Base-by-base conservation (phyloP, 805 yeast species). In the Monosporozyma aerobia region DNA sequence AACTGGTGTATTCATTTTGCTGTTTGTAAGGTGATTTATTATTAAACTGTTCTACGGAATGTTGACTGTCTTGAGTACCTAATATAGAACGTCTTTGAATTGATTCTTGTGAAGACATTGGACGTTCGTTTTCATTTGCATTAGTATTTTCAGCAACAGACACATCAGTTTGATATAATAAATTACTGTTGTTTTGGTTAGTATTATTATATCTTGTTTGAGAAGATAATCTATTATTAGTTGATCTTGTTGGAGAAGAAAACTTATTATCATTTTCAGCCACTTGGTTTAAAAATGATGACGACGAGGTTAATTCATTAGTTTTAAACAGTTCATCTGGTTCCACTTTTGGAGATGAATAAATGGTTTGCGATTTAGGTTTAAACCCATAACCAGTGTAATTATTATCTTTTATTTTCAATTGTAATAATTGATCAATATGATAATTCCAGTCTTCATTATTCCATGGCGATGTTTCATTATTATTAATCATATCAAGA, bases 311-410 rank as follows among this genome's bases (percentile, higher is more conserved):
- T 14, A 35, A 27, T 40, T 47, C 44, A 7, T 51, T 50, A 13
- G 56, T 60, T 22, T 57, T 65, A 43, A 68, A 64, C 39, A 69
- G 59, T 44, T 72, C 75, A 30, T 53, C 58, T 1, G 74, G 61
- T 5, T 64, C 61, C 9, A 73, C 62, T 0, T 70, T 77, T 48
- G 83, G 79, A 1, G 83, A 76, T 49, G 67, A 73, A 1, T 81
- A 64, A 0, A 87, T 85, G 23, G 87, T 87, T 2, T 73, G 73
- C 19, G 80, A 61, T 16, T 87, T 87, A 51, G 83, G 77, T 11
- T 75, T 64, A 39, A 85, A 79, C 16, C 90, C 90, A 68, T 88
- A 83, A 10, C 95, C 94, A n/a, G 79, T 79, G 62, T 84, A 86
- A 10, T 92, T 83, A n/a, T 74, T 63, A 19, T 43, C 39, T 7